Base-by-base conservation (phyloP, 176 grass and related monocot genomes). In the Areca catechu region DNA sequence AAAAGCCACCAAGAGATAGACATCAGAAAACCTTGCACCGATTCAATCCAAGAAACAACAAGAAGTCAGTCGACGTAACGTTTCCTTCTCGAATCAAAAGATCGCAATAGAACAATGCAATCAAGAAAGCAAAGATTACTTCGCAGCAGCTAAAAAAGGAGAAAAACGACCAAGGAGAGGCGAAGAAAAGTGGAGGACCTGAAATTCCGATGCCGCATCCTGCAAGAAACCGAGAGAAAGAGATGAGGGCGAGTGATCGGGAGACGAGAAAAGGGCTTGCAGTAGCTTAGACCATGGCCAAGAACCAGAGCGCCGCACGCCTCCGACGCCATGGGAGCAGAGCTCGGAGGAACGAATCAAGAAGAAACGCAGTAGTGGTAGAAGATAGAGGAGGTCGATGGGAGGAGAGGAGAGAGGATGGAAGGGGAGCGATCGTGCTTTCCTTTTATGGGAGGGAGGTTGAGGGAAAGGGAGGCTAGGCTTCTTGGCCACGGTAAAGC, bases 121-220 rank as follows among this genome's bases (percentile, higher is more conserved):
- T 24, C 50, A 28, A 66, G 49, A 5, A 53, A 23, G n/a, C 49
- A 53, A 25, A 16, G 5, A 50, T 59, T 17, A 50, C 24, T 2
- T 49, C 16, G 48, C 25, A 61, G 65, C 51, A 50, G 21, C 5
- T 22, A 4, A 60, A 27, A 17, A 28, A 15, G 22, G 22, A 56
- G 5, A 4, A n/a, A 20, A 56, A 14, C 48, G 30, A 48, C 14
- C 37, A 50, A 24, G 20, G 21, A 0, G 20, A 34, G 51, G 5
- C 1, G 7, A 48, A n/a, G 22, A 43, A 4, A 3, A 20, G n/a
- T 2, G 19, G 24, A 70, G 48, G 7, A 86, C 90, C 90, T 84
- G 63, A 90, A 70, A 30, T 55, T 69, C 37, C 67, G 71, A 22
- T 61, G 50, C 7, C 74, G 83, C 48, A 78, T 58, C 23, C 77